Evolutionary conservation across 1,284 basidiomycete species (phyloP).

Genomic region (Trametes pubescens): DNA sequence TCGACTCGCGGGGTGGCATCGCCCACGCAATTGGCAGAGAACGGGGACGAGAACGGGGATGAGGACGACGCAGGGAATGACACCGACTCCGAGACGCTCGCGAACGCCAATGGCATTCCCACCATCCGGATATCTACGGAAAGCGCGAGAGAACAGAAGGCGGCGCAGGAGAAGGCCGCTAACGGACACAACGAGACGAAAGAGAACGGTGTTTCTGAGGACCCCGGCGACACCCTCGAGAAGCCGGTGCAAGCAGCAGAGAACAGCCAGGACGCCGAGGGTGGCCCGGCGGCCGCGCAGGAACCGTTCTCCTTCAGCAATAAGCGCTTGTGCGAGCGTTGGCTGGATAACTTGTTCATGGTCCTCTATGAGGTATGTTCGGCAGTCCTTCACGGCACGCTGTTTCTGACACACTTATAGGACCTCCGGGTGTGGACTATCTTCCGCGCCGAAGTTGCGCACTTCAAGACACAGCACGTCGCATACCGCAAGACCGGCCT

Average conservation of each 20-base stretch:
- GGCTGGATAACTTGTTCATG: slow-evolving; percentile 99
- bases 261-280: slow-evolving; percentile 51
- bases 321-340: slow-evolving; percentile 96
- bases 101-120: slow-evolving; percentile 63
- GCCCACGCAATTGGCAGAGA: slow-evolving; percentile 35
- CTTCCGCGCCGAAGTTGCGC: slow-evolving; percentile 98
- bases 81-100: slow-evolving; percentile 38
- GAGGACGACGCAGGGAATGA: slow-evolving; percentile 29
- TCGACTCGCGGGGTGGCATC: slow-evolving; percentile 69
- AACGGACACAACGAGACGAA: slow-evolving; percentile 41
- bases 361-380: slow-evolving; percentile 89
- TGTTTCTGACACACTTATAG: slow-evolving; percentile 48
- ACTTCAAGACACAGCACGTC: slow-evolving; percentile 97
- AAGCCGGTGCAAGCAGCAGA: slow-evolving; percentile 68
- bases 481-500: slow-evolving; percentile 96
- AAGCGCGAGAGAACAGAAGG: slow-evolving; percentile 52
- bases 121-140: slow-evolving; percentile 92
- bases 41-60: slow-evolving; percentile 20
- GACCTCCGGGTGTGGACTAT: slow-evolving; percentile 99
- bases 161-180: slow-evolving; percentile 42
- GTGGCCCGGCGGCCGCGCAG: slow-evolving; percentile 47
- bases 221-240: slow-evolving; percentile 52
- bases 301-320: slow-evolving; percentile 93
- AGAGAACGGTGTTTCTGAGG: slow-evolving; percentile 37
- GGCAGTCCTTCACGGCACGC: background rate